Evolutionary conservation across 2,329 filamentous ascomycete genomes (phyloP).

Genomic region (Scytalidium lignicola): DNA sequence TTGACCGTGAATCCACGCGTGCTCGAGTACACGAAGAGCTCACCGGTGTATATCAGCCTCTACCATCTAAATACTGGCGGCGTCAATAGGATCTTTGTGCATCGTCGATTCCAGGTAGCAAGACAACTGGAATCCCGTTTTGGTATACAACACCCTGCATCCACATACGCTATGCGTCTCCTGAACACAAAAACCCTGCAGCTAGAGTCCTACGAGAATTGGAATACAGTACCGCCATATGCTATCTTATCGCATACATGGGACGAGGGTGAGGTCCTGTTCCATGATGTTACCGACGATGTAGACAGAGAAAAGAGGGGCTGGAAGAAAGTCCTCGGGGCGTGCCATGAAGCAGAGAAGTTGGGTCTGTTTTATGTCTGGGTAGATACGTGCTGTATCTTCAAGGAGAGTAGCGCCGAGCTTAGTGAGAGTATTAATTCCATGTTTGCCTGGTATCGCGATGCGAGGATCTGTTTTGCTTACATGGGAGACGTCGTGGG

Average conservation of each 20-base stretch:
- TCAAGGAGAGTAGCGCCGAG: constrained; percentile 11
- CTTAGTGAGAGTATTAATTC: constrained; percentile 18
- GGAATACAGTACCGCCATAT: constrained; percentile 1
- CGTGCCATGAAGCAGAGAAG: not conserved
- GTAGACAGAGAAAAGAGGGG: not conserved
- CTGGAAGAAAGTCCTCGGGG: constrained; percentile 2
- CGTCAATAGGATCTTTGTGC: too few species aligned
- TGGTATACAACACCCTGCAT: too few species aligned
- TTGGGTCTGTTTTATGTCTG: constrained; percentile 4
- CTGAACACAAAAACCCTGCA: constrained; percentile 3
- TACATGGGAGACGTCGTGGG: not conserved
- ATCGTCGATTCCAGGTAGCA: too few species aligned
- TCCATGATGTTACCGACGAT: constrained; percentile 1
- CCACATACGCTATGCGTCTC: not conserved
- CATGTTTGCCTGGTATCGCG: constrained; percentile 19
- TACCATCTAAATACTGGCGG: too few species aligned
- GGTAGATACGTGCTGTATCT: constrained; percentile 14
- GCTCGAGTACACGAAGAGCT: too few species aligned
- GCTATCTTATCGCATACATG: constrained; percentile 9
- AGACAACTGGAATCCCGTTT: too few species aligned
- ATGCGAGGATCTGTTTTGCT: constrained; percentile 3
- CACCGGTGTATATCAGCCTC: too few species aligned
- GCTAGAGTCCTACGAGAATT: constrained; percentile 1
- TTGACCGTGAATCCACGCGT: too few species aligned
- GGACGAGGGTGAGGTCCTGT: constrained; percentile 4